A percentile compares a stretch with the other conserved stretches of the same genome.
These are phyloP conservation scores for Diaporthe aspalathi DNA, from an alignment of 2,329 filamentous ascomycete species.

Conservation along the genomic window DNA sequence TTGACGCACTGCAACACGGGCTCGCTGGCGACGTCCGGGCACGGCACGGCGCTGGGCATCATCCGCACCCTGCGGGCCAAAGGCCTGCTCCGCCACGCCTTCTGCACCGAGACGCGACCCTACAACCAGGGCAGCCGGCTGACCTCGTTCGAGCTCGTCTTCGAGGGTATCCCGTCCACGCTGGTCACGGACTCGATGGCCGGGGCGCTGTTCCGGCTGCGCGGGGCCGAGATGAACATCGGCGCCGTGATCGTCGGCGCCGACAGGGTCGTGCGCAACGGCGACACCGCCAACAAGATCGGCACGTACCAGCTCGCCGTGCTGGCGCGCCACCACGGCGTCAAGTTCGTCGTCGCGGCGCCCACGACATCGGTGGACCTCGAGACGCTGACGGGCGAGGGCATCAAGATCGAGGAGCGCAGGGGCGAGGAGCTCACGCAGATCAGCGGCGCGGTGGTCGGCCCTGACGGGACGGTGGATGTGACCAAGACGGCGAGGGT, in stretches of 20 bases:
- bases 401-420: conserved; percentile 92
- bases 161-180: conserved; percentile 90
- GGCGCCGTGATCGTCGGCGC: conserved; percentile 92
- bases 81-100: conserved; percentile 80
- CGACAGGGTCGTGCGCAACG: conserved; percentile 94
- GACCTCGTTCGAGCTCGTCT: conserved; percentile 96
- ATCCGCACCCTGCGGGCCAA: conserved; percentile 82
- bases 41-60: conserved; percentile 94
- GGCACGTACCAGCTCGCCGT: conserved; percentile 94
- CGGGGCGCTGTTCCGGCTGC: conserved; percentile 78
- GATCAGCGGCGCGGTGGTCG: conserved; percentile 80
- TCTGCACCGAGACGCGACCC: conserved; percentile 95
- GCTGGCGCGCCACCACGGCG: conserved; percentile 85
- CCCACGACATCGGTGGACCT: conserved; percentile 95
- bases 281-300: conserved; percentile 98
- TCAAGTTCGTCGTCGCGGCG: conserved; percentile 95
- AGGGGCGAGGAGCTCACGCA: conserved; percentile 84
- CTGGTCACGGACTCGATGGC: conserved; percentile 98
- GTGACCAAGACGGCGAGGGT: conserved; percentile 74
- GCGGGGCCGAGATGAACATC: conserved; percentile 74
- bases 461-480: conserved; percentile 72
- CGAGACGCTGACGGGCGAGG: conserved; percentile 77
- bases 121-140: conserved; percentile 98
- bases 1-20: conserved; percentile 99
- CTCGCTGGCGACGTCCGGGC: conserved; percentile 95